A percentile compares a stretch with the other conserved stretches of the same genome.
Evolutionary conservation across 345 rosid species (phyloP).

Genomic region (Gossypium bickii): DNA sequence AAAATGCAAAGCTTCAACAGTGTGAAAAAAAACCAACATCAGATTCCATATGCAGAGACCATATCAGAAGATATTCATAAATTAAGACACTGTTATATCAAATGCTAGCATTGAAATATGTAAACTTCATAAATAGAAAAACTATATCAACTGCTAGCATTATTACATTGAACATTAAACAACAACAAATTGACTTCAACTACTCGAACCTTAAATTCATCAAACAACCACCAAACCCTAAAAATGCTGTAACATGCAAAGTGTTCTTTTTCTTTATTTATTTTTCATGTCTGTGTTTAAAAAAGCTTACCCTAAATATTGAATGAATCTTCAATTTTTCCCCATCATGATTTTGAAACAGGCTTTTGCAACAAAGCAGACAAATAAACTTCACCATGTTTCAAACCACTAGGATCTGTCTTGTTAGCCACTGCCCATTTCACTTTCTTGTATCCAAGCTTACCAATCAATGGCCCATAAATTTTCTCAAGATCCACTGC

Average conservation of each 20-base stretch:
- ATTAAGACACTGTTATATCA: too few species aligned
- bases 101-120: not conserved
- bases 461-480: conserved; percentile 74
- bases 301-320: not conserved
- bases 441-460: conserved; percentile 89
- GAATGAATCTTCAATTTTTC: conserved; percentile 18
- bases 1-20: not conserved
- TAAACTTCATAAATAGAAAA: not conserved
- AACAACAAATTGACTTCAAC: not conserved
- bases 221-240: not conserved
- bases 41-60: too few species aligned
- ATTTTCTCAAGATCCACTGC: conserved; percentile 60
- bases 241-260: not conserved
- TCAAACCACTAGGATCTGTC: conserved; percentile 56
- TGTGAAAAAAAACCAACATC: not conserved
- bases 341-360: conserved; percentile 40
- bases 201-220: not conserved
- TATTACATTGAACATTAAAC: not conserved
- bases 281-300: not conserved
- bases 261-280: not conserved
- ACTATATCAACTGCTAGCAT: not conserved
- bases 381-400: conserved; percentile 86
- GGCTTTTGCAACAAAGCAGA: conserved; percentile 90
- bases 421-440: conserved; percentile 85
- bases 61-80: not conserved